Base-by-base conservation (phyloP, 108 stramenopile species). In the Fistulifera pelliculosa region DNA sequence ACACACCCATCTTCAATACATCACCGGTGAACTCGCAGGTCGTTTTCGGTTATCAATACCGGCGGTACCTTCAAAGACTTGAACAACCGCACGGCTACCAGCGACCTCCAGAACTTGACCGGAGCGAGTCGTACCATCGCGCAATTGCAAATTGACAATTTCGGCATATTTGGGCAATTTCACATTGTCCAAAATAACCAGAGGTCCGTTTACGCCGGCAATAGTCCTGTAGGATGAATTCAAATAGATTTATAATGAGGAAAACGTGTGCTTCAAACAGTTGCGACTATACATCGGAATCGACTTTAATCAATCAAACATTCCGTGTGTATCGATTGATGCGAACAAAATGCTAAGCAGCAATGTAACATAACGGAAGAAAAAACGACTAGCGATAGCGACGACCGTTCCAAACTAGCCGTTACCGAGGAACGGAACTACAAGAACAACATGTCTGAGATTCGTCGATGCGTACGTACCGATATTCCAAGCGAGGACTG, bases 41-140 rank as follows among this genome's bases (percentile, higher is more conserved):
- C 17, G 99, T 99, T 63, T 92, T 45, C 95, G 75, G 83, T 99
- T 99, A 70, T 99, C 99, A 66, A 99, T 98, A 38, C 95, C 99
- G 28, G 95, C 91, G 27, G 99, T 99, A 44, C 99, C 99, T 69
- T 99, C 99, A 68, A 99, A 99, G 39, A 99, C 97, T 73, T 99
- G 97, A 12, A 99, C 99, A 24, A 99, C 96, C 38, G 99, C 99
- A 56, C 92, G 87, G 68, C 61, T 80, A 27, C 99, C 99, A 21
- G 94, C 72, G 28, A 99, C 95, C 69, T 99, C 99, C 28, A 99
- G 78, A 52, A 98, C 86, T 80, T 99, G 98, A 19, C 99, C 99
- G 42, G 91, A 85, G 26, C 99, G 95, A 52, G 65, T 53, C 54
- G 93, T 94, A 13, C 99, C 99, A 64, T 94, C 93, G 5, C 97